These are phyloP conservation scores for Coprinellus micaceus DNA, from an alignment of 768 basidiomycete species.

Conservation along the genomic window DNA sequence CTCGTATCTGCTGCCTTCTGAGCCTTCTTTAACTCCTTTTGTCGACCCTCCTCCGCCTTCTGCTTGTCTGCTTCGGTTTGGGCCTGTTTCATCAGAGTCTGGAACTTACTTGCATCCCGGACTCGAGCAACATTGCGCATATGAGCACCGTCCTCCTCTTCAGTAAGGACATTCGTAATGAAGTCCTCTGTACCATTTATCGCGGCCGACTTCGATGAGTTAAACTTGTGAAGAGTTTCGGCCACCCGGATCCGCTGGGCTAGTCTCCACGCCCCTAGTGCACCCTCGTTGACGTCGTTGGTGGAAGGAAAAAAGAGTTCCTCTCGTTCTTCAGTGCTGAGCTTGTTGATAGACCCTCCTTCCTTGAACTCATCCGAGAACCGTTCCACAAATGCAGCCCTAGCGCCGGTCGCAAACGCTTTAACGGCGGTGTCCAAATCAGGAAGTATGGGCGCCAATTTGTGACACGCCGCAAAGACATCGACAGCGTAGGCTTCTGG, in stretches of 20 bases:
- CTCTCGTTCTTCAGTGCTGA: constrained; percentile 5
- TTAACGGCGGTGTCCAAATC: constrained; percentile 12
- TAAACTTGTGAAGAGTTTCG: constrained; percentile 16
- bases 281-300: constrained; percentile 28
- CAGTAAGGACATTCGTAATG: background rate
- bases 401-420: constrained; percentile 19
- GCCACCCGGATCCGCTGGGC: background rate
- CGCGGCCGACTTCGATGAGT: constrained; percentile 1
- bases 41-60: constrained; percentile 5
- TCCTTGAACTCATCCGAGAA: constrained; percentile 25
- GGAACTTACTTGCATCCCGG: background rate
- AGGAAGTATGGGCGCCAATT: constrained; percentile 9
- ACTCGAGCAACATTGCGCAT: constrained; percentile 7
- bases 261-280: constrained; percentile 15
- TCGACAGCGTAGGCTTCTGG: constrained; percentile 8
- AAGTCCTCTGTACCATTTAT: constrained; percentile 14
- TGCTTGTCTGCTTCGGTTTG: constrained; percentile 12
- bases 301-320: constrained; percentile 18
- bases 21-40: constrained; percentile 7
- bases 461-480: constrained; percentile 13
- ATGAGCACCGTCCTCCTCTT: constrained; percentile 7
- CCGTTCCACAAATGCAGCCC: constrained; percentile 16
- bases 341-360: constrained; percentile 15
- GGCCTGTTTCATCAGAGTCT: background rate
- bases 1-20: background rate